phyloP scores from a whole-genome alignment of 257 asterid species.

The Striga asiatica region DNA sequence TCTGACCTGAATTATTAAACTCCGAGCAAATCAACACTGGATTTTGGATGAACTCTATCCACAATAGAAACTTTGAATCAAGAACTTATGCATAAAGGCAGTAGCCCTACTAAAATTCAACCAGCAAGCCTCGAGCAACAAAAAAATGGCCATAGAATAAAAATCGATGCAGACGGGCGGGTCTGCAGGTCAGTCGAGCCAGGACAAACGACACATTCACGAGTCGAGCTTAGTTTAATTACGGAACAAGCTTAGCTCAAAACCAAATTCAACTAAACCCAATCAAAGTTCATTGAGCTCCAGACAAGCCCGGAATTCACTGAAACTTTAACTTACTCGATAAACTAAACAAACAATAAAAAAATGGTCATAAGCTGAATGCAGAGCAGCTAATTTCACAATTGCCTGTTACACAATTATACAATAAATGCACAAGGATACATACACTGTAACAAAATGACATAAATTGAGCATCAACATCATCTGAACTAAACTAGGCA shows the following conservation, averaged over 20 bases:
- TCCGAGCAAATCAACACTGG: neutral
- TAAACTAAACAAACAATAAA: too few species aligned
- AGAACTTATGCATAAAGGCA: neutral
- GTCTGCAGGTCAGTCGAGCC: neutral
- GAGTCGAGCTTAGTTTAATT: neutral
- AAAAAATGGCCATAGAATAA: neutral
- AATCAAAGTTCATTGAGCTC: too few species aligned
- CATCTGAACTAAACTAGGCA: neutral
- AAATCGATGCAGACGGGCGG: too few species aligned
- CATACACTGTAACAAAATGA: too few species aligned
- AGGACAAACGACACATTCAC: neutral
- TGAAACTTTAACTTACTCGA: too few species aligned
- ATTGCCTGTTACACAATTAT: neutral
- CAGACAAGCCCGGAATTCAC: too few species aligned
- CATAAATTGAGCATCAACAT: neutral
- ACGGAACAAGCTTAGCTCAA: neutral
- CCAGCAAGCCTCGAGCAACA: neutral
- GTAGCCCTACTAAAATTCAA: neutral
- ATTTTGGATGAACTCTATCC: conserved; percentile 2
- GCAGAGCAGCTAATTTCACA: neutral
- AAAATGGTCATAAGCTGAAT: too few species aligned
- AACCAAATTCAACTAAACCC: too few species aligned
- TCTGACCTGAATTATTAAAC: conserved; percentile 48
- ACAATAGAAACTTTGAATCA: neutral
- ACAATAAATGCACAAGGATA: neutral